These are phyloP conservation scores for Mimosa pudica DNA, from an alignment of 306 rosid genomes.

Conservation along the genomic window DNA sequence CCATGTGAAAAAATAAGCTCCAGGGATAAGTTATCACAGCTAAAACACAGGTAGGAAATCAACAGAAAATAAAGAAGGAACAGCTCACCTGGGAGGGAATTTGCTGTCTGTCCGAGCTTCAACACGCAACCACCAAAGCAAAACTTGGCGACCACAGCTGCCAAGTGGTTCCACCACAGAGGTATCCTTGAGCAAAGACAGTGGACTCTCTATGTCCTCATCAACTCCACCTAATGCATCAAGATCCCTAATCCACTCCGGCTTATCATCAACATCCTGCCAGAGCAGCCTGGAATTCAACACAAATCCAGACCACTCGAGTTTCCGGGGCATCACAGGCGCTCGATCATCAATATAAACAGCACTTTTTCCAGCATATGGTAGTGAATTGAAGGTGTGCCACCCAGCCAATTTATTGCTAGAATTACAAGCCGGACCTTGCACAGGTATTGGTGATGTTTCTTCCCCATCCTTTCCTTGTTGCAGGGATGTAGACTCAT, in stretches of 20 bases:
- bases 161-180: constrained; percentile 94
- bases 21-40: not conserved
- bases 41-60: not conserved
- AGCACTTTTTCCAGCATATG: constrained; percentile 68
- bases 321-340: constrained; percentile 81
- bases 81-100: constrained; percentile 82
- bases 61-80: constrained; percentile 26
- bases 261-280: constrained; percentile 78
- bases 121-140: constrained; percentile 98
- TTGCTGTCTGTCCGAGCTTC: constrained; percentile 99
- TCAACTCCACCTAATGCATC: constrained; percentile 57
- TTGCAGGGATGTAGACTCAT: constrained; percentile 37
- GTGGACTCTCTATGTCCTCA: constrained; percentile 70
- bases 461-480: constrained; percentile 56
- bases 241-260: constrained; percentile 82
- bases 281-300: constrained; percentile 86
- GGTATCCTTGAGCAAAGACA: constrained; percentile 76
- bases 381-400: constrained; percentile 86
- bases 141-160: constrained; percentile 87
- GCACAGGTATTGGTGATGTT: constrained; percentile 61
- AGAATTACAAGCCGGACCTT: constrained; percentile 97
- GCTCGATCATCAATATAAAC: constrained; percentile 79
- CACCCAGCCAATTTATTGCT: constrained; percentile 85
- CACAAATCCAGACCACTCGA: constrained; percentile 96
- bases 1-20: not conserved